Evolutionary conservation across 2,329 filamentous ascomycete species (phyloP), one percentile per base, ranked within the genome.

Genomic region (Pyricularia grisea): DNA sequence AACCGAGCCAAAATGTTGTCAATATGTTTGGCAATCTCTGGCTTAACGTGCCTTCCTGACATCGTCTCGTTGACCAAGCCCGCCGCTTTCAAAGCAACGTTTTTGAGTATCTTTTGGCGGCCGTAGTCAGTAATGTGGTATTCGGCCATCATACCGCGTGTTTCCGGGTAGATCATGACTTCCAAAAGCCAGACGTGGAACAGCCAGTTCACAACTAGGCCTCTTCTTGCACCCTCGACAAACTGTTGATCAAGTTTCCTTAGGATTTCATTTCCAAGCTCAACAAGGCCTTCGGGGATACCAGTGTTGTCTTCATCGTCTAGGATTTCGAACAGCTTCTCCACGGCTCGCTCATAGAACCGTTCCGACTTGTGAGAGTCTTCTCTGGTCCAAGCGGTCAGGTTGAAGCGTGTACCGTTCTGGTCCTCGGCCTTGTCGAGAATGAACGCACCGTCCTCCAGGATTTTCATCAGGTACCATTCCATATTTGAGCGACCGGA

Each of bases 41-140:
- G 82, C 6, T 90, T 50, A 3, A 64, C 67, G 2, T 61, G 58
- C 74, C 81, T 87, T 74, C 84, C 93, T 88, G 89, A 90, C 70
- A 87, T 84, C 79, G 93, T 89, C 74, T 94, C 92, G 70, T 92
- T 88, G 14, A 94, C 92, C 72, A 92, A 86, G 74, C 91, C 90
- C 76, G 94, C 91, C 67, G 92, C 91, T 71, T 90, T 88, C 76
- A 91, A 88, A 69, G 91, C 93, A 69, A 97, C 90, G 76, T 94
- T 91, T 74, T 89, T 90, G 69, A 91, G 81, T 69, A 91, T 91
- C 78, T 90, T 94, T 75, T 97, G 92, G 63, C 95, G 88, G 61
- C 93, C 93, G 78, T 94, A 93, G 73, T 96, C 92, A 67, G 92
- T 94, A 74, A 98, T 93, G 80, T 97, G 92, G 77, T 97, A 94